Base-by-base conservation (phyloP, 345 rosid genomes). In the Carallia brachiata region DNA sequence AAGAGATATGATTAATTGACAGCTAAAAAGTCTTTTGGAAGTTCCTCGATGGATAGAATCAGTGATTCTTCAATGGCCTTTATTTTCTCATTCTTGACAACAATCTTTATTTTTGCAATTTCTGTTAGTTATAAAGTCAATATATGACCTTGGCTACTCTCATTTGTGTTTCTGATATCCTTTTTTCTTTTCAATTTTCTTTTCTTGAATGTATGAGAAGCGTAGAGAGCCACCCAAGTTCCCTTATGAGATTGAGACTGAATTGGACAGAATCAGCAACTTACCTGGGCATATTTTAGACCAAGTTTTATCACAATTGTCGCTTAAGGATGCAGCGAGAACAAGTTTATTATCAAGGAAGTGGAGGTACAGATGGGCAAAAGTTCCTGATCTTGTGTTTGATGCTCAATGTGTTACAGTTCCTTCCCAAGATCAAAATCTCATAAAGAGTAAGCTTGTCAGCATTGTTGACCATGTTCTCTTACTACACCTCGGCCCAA, bases 311-410 rank as follows among this genome's bases (percentile, higher is more conserved):
- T 82, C 85, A 8, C 82, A 77, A 68, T 76, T 88, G 73, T 71
- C 93, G 0, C 76, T 88, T 61, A 83, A 77, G 75, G 93, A 88
- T 75, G 90, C 86, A 10, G 93, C 82, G 40, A 84, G 93, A 72
- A 88, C 89, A 47, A 83, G 93, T 77, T 72, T 78, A 64, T 74
- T 88, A 53, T 86, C 88, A 6, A 75, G 77, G 70, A 84, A 80
- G 65, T 84, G 93, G 90, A 84, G 93, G 72, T 80, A 81, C 73
- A 83, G 73, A 73, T 88, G 91, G 94, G 76, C 89, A 31, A 77
- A 82, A 36, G 67, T 85, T 71, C 89, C 91, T 4, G 69, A 70
- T 67, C 88, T 87, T 60, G 83, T 89, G 65, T 89, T 87, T 48
- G 91, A 89, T 68, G 79, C 62, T 66, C 80, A 81, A 5, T 84